phyloP scores from a whole-genome alignment of 2,329 filamentous ascomycete genomes.

The Thielaviopsis populi region DNA sequence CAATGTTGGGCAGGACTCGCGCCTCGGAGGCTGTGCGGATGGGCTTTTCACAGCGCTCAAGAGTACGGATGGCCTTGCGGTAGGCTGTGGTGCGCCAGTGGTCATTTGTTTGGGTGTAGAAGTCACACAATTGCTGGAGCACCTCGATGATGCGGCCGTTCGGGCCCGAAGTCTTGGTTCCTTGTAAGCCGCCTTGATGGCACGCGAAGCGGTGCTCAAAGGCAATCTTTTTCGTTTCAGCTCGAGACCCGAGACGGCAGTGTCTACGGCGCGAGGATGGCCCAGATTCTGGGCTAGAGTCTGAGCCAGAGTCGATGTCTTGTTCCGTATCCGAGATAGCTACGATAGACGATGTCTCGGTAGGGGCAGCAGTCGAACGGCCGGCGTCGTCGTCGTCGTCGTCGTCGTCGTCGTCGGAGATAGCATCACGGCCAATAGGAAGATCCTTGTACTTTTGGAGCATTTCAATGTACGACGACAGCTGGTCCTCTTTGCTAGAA shows the following conservation, averaged over 20 bases:
- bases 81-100: constrained; percentile 64
- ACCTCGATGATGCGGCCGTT: constrained; percentile 64
- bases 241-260: constrained; percentile 18
- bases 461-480: constrained; percentile 50
- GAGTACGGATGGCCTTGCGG: constrained; percentile 57
- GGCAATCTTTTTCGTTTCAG: constrained; percentile 21
- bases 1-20: constrained; percentile 50
- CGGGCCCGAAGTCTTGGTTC: constrained; percentile 39
- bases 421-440: constrained; percentile 37
- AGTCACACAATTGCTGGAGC: constrained; percentile 61
- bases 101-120: constrained; percentile 63
- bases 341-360: not conserved
- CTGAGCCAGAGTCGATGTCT: not conserved
- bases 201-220: constrained; percentile 40
- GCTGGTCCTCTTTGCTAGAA: constrained; percentile 32
- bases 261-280: not conserved
- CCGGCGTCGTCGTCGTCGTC: not conserved
- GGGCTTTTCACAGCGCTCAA: constrained; percentile 49
- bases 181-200: constrained; percentile 35
- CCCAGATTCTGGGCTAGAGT: constrained; percentile 6
- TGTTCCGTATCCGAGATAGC: not conserved
- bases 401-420: constrained; percentile 29
- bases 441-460: constrained; percentile 45
- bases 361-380: not conserved
- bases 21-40: constrained; percentile 59